Evolutionary conservation across 495 filamentous ascomycete species (phyloP).

Genomic region (Aspergillus cristatus): DNA sequence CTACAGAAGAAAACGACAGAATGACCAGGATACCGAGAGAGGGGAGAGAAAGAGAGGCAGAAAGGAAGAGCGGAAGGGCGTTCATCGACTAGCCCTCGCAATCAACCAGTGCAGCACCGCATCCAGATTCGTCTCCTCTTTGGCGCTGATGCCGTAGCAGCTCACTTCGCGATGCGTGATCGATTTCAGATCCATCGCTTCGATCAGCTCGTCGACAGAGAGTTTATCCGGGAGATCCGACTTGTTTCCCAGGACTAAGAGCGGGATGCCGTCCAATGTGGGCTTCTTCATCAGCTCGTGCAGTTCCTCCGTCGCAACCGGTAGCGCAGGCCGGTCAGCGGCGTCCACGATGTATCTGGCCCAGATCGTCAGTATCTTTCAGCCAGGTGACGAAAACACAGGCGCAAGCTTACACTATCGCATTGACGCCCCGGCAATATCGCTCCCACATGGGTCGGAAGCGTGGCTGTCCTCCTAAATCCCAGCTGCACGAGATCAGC

Average conservation of each 20-base stretch:
- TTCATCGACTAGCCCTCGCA: constrained; percentile 58
- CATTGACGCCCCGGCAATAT: constrained; percentile 95
- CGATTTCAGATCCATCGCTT: constrained; percentile 78
- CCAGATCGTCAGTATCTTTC: too few relatives aligned
- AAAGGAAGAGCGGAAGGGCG: too few relatives aligned
- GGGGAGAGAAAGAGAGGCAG: neutral
- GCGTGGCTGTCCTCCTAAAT: constrained; percentile 91
- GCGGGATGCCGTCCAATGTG: constrained; percentile 78
- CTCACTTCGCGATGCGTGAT: constrained; percentile 91
- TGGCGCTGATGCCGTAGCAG: constrained; percentile 97
- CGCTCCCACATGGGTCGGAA: constrained; percentile 99
- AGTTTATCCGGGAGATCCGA: constrained; percentile 82
- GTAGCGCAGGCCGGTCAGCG: constrained; percentile 69
- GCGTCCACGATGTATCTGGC: constrained; percentile 95
- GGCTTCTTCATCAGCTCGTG: constrained; percentile 80
- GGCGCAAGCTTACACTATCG: constrained; percentile 64
- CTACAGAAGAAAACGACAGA: too few relatives aligned
- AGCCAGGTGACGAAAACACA: too few relatives aligned
- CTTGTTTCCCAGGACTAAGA: constrained; percentile 97
- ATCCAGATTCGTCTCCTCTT: constrained; percentile 97
- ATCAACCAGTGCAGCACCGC: constrained; percentile 96
- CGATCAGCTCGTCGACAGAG: constrained; percentile 90
- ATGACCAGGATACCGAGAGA: neutral
- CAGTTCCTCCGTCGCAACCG: constrained; percentile 86
- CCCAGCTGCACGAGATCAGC: constrained; percentile 53